Base-by-base conservation (phyloP, 176 grass and related monocot genomes). In the Oryza glaberrima region DNA sequence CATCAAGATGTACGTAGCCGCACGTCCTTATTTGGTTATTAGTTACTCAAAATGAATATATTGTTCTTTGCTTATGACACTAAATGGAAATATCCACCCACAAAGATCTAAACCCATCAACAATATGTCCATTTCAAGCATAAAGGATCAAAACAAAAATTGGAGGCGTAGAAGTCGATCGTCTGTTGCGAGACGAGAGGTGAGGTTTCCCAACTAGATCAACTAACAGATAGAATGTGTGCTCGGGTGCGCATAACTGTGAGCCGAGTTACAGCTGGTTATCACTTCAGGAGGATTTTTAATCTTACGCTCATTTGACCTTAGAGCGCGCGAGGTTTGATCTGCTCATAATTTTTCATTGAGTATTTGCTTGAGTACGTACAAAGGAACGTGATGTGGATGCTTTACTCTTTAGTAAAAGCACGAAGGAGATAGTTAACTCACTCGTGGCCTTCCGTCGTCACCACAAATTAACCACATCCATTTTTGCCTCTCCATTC, bases 361-460 rank as follows among this genome's bases (percentile, higher is more conserved):
- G 17, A n/a, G 54, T 58, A 92, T 85, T 92, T 95, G 65, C 90
- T 90, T 90, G 75, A 41, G 54, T 86, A 90, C 82, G 65, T 86
- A 90, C 82, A 84, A 95, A 95, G 93, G 82, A 77, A 84, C 80
- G 92, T 84, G 82, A 90, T 92, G 44, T 84, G 60, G 83, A 34
- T 70, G 65, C 88, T 84, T 89, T 90, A 70, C 61, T 72, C 77
- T 71, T 83, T 73, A 73, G 71, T 86, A 75, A 19, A 90, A 90
- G 87, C 69, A 82, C 52, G 88, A 93, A 77, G 64, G 67, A 22
- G 79, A 86, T 78, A 79, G 79, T 83, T 86, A 78, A 67, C 73
- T 86, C 88, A 82, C 60, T 61, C 79, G 74, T 83, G 74, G 40
- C 78, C 92, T 94, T 69, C 78, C 80, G 49, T 81, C 10, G 23